Percentiles rank a stretch among this genome's conserved stretches.
These are phyloP conservation scores for Cupressus sempervirens DNA, from an alignment of 75 land plant genomes.

Conservation along the genomic window DNA sequence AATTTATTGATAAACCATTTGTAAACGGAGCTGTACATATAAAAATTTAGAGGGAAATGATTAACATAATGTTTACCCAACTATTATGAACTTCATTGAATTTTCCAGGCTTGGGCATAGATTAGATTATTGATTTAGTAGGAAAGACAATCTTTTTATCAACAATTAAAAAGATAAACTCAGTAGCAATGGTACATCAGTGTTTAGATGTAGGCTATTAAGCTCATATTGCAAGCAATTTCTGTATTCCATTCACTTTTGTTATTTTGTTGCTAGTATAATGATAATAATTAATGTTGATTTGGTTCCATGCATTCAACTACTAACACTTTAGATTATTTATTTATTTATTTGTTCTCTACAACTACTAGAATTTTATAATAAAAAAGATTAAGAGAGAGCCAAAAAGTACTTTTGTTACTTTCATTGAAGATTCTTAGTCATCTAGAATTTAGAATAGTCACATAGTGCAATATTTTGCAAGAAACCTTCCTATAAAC, in stretches of 20 bases:
- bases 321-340: not conserved
- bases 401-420: conserved; percentile 37
- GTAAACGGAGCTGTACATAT: too few relatives aligned
- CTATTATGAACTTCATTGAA: too few relatives aligned
- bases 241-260: not conserved
- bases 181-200: not conserved
- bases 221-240: not conserved
- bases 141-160: too few relatives aligned
- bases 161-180: not conserved
- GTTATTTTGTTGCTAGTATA: not conserved
- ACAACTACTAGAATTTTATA: conserved; percentile 58
- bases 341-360: not conserved
- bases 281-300: not conserved
- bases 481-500: not conserved
- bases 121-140: too few relatives aligned
- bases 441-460: conserved; percentile 12
- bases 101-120: too few relatives aligned
- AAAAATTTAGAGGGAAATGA: too few relatives aligned
- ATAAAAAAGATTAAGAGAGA: conserved; percentile 47
- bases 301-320: not conserved
- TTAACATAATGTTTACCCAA: too few relatives aligned
- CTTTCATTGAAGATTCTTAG: conserved; percentile 14
- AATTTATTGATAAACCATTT: too few relatives aligned
- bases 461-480: conserved; percentile 4
- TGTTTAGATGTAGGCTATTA: not conserved